Evolutionary conservation across 2,329 filamentous ascomycete genomes (phyloP).

Genomic region (Teratosphaeria nubilosa): DNA sequence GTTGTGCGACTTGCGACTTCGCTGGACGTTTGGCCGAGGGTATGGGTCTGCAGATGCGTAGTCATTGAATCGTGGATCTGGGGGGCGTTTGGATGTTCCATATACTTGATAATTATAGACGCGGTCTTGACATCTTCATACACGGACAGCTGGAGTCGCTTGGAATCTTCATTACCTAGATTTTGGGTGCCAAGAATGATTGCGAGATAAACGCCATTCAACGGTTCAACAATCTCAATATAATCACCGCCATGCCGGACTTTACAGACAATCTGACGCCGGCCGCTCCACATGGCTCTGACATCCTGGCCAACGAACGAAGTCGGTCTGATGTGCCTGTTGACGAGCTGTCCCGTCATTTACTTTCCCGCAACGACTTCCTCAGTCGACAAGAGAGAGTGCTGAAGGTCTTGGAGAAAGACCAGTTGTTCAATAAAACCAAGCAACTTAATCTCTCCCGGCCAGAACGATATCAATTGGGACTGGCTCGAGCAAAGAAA

Average conservation of each 20-base stretch:
- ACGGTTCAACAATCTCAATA: background rate
- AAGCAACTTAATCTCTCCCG: constrained; percentile 43
- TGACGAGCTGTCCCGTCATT: constrained; percentile 36
- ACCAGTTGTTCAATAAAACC: constrained; percentile 41
- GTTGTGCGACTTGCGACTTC: background rate
- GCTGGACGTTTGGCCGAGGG: background rate
- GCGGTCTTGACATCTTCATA: no score
- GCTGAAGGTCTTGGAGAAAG: constrained; percentile 34
- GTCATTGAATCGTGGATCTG: background rate
- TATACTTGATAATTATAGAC: no score
- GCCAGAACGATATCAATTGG: constrained; percentile 43
- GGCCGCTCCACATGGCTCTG: constrained; percentile 33
- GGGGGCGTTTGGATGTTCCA: background rate
- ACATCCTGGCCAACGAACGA: constrained; percentile 37
- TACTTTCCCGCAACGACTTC: constrained; percentile 39
- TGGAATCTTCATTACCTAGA: no score
- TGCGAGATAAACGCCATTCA: background rate
- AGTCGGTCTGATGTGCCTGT: constrained; percentile 34
- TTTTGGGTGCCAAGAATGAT: no score
- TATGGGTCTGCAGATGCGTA: background rate
- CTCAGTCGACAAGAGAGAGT: constrained; percentile 39
- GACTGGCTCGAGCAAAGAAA: constrained; percentile 42
- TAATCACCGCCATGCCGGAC: constrained; percentile 32
- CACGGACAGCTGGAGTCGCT: no score
- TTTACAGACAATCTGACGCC: constrained; percentile 42